phyloP scores from a whole-genome alignment of 257 asterid genomes.

The Przewalskia tangutica region DNA sequence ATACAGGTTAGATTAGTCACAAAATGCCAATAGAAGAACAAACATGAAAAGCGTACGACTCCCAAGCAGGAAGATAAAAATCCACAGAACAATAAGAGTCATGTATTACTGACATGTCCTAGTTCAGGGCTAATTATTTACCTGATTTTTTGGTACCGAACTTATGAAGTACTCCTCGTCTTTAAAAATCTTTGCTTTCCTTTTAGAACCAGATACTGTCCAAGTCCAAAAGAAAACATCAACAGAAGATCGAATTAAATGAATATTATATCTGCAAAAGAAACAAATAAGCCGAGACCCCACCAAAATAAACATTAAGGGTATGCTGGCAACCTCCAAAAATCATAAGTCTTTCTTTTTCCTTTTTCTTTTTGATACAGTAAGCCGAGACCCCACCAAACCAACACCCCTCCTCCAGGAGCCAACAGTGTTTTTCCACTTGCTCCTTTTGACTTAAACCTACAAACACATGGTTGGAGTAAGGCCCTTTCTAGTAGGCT shows the following conservation, averaged over 20 bases:
- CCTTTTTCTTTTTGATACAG: background rate
- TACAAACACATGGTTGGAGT: background rate
- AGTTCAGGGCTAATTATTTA: constrained; percentile 7
- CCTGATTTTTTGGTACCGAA: constrained; percentile 90
- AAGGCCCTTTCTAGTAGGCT: background rate
- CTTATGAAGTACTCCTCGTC: constrained; percentile 91
- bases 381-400: background rate
- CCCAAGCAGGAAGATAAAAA: background rate
- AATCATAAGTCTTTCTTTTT: background rate
- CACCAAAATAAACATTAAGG: too few relatives aligned
- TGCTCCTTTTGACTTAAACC: background rate
- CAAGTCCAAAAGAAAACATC: constrained; percentile 1
- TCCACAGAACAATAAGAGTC: background rate
- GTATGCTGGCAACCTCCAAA: too few relatives aligned
- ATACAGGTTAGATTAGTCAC: background rate
- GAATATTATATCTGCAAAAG: background rate
- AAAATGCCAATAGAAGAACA: background rate
- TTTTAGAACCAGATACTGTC: constrained; percentile 70
- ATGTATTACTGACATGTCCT: background rate
- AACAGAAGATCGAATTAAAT: background rate
- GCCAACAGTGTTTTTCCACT: background rate
- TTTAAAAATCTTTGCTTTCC: constrained; percentile 70
- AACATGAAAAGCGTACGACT: background rate
- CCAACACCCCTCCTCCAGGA: background rate
- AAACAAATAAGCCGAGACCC: background rate